Base-by-base conservation (phyloP, 495 filamentous ascomycete species). In the Hypoxylon fuscum region DNA sequence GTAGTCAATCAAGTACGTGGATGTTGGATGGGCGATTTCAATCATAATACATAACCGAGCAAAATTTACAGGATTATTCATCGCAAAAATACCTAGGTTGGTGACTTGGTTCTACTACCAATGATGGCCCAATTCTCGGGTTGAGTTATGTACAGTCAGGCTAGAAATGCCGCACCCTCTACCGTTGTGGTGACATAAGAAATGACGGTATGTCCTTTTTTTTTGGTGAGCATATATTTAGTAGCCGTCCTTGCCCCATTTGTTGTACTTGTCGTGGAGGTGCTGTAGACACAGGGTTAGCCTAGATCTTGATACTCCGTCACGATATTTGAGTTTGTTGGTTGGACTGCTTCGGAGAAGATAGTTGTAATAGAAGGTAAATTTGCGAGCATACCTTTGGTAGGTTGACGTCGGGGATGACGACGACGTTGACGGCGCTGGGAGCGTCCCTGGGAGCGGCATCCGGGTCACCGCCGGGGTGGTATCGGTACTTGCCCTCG, bases 221-320 rank as follows among this genome's bases (percentile, higher is more conserved):
- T 11, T n/a, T 35, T 22, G 22, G 22, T n/a, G n/a, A n/a, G n/a
- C n/a, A 37, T 29, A 12, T 35, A 31, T 66, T 61, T 74, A 77
- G 72, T 82, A 84, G 43, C 81, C 81, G 6, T 97, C 95, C 86
- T 97, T 98, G 77, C 94, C 95, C 84, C 88, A 97, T 85, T 98
- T 98, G 87, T 98, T 98, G 84, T 87, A 98, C 75, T 87, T 87
- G 66, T 98, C 95, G 79, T 98, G 95, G 53, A 96, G 84, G 45
- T 85, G 79, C 95, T 97, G 62, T 14, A 51, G 38, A 59, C 12
- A 51, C 14, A n/a, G 40, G 40, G 50, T 74, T 47, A 75, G 68
- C 67, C 42, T 41, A 46, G 15, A 43, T 63, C 21, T 20, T 17
- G 5, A 25, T 52, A 22, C 45, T 45, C 12, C 21, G 5, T 37